A percentile compares a stretch with the other conserved stretches of the same genome.
Conservation (phyloP, 192 early-diverging fungal genomes). For the Chytriomyces hyalinus region DNA sequence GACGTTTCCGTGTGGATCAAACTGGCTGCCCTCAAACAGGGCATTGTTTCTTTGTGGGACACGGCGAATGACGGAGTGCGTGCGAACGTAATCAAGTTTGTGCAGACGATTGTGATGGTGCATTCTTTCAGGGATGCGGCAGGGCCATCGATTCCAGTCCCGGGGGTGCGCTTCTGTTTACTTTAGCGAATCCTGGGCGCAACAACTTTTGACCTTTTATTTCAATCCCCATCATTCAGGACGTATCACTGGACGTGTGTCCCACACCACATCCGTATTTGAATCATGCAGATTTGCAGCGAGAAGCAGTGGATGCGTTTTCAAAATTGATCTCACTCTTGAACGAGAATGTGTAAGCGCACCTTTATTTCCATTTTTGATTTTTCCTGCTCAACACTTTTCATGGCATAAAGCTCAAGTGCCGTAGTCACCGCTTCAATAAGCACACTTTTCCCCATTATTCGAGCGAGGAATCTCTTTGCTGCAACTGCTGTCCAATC, state of each 20-base stretch:
- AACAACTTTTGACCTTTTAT: neutral
- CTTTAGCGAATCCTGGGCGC: neutral
- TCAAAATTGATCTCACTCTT: constrained; percentile 27
- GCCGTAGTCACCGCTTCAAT: constrained; percentile 47
- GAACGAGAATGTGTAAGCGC: neutral
- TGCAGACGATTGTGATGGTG: constrained; percentile 8
- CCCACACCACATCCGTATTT: constrained; percentile 47
- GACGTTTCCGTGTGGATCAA: constrained; percentile 22
- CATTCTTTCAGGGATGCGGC: constrained; percentile 2
- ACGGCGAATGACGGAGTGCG: constrained; percentile 7
- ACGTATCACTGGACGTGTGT: constrained; percentile 41
- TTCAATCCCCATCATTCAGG: constrained; percentile 13
- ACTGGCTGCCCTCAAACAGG: constrained; percentile 13
- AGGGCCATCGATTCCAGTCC: neutral
- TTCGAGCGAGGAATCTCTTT: constrained; percentile 36
- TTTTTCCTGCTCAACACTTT: neutral
- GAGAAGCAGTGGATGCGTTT: constrained; percentile 41
- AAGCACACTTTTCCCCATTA: constrained; percentile 44
- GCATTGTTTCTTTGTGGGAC: neutral
- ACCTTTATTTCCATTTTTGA: neutral
- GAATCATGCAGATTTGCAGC: constrained; percentile 30
- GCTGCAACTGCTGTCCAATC: constrained; percentile 25
- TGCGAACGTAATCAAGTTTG: constrained; percentile 17
- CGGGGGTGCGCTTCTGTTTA: neutral
- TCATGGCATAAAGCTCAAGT: constrained; percentile 26